Percentiles rank a stretch among this genome's conserved stretches.
Conservation (phyloP, 371 early-diverging fungal genomes). For the Mucor plumbeus region DNA sequence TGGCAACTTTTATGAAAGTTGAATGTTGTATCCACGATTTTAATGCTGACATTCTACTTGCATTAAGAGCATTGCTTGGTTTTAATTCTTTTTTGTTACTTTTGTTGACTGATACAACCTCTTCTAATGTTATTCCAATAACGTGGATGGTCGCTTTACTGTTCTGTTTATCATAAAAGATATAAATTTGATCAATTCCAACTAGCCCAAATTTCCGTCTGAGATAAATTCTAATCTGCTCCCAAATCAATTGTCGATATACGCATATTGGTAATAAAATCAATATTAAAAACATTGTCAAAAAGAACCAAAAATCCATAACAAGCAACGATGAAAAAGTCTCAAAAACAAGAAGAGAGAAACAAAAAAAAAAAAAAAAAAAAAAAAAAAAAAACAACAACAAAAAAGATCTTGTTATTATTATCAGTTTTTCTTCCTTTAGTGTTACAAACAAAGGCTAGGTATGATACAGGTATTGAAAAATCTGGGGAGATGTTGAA, state of each 20-base stretch:
- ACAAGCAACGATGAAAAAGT: neutral
- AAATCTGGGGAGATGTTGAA: no score
- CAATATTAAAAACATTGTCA: slow-evolving; percentile 1
- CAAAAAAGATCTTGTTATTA: neutral
- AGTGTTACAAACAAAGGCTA: slow-evolving; percentile 3
- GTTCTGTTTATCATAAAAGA: neutral
- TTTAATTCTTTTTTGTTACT: neutral
- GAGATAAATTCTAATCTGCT: neutral
- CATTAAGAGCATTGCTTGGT: no score
- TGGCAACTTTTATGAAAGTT: neutral
- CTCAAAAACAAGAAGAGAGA: neutral
- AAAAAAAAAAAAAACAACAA: neutral
- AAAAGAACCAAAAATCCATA: slow-evolving; percentile 1
- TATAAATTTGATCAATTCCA: neutral
- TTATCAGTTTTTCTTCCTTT: neutral
- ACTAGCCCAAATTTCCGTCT: neutral
- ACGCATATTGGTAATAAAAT: neutral
- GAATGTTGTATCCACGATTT: neutral
- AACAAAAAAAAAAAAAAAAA: no score
- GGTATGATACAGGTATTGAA: no score
- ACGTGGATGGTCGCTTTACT: neutral
- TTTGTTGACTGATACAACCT: neutral
- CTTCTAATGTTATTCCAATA: neutral
- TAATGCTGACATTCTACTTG: neutral
- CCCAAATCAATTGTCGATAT: neutral